Conservation (phyloP, 192 early-diverging fungal species). For the Phycomyces nitens region DNA sequence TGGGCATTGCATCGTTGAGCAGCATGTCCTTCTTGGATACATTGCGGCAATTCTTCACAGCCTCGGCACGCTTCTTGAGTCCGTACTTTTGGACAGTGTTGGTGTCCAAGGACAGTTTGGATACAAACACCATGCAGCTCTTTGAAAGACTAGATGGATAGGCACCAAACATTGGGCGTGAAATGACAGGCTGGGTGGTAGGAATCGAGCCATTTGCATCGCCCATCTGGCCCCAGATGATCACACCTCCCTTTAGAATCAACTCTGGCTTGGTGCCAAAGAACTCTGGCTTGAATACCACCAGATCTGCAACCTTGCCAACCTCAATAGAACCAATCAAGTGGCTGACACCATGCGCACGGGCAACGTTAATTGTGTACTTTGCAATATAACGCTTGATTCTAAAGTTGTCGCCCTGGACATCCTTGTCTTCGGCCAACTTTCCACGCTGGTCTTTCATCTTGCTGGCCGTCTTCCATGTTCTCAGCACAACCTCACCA, state of each 20-base stretch:
- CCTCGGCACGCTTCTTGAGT: conserved; percentile 61
- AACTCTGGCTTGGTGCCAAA: conserved; percentile 89
- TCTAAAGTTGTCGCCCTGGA: conserved; percentile 80
- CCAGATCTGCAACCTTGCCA: conserved; percentile 92
- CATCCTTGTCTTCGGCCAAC: conserved; percentile 45
- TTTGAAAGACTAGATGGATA: conserved; percentile 53
- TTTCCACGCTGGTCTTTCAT: conserved; percentile 85
- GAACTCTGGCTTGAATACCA: conserved; percentile 76
- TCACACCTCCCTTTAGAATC: conserved; percentile 87
- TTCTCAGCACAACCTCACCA: conserved; percentile 87
- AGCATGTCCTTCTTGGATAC: conserved; percentile 88
- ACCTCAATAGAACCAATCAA: conserved; percentile 90
- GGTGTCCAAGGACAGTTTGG: conserved; percentile 63
- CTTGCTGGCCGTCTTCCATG: conserved; percentile 95
- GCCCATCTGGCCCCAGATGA: conserved; percentile 84
- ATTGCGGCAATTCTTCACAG: conserved; percentile 72
- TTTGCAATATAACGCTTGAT: conserved; percentile 92
- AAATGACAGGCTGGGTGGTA: conserved; percentile 85
- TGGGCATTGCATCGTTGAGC: conserved; percentile 74
- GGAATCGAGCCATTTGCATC: conserved; percentile 96
- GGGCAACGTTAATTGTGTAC: conserved; percentile 96
- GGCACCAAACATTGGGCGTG: conserved; percentile 83
- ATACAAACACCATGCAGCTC: conserved; percentile 81
- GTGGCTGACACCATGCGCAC: conserved; percentile 84
- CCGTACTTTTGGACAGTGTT: conserved; percentile 55